Conservation (phyloP, 2,329 filamentous ascomycete species). For the Camillea tinctor region DNA sequence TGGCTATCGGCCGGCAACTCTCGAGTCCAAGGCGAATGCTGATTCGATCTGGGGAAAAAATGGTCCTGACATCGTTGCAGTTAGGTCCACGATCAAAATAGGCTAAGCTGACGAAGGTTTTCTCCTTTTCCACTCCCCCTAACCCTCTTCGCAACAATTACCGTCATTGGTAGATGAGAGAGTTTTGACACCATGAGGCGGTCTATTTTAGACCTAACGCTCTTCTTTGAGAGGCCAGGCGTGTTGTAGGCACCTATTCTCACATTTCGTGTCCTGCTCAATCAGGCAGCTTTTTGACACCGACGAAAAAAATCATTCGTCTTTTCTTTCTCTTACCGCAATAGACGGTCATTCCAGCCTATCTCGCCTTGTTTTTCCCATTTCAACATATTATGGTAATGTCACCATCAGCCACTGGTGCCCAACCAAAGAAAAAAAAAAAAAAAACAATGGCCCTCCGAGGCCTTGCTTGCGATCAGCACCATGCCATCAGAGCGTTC, state of each 20-base stretch:
- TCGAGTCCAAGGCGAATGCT: slow-evolving; percentile 11
- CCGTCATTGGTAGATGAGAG: not conserved
- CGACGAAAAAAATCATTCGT: not conserved
- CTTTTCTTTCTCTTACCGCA: not conserved
- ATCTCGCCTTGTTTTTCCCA: not conserved
- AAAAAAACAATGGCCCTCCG: not conserved
- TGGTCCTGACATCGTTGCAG: slow-evolving; percentile 9
- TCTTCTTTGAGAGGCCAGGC: too few species aligned
- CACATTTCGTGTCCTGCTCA: slow-evolving; percentile 5
- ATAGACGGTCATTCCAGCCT: not conserved
- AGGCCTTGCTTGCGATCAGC: slow-evolving; percentile 9
- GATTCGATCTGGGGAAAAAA: slow-evolving; percentile 18
- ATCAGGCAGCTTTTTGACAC: not conserved
- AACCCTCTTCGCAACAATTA: not conserved
- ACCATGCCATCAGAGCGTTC: slow-evolving; percentile 8
- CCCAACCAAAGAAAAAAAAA: slow-evolving; percentile 10
- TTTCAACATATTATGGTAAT: not conserved
- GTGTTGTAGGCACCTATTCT: slow-evolving; percentile 12
- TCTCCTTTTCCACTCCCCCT: not conserved
- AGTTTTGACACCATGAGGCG: slow-evolving; percentile 3
- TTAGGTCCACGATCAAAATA: slow-evolving; percentile 23
- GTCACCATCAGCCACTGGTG: slow-evolving; percentile 5
- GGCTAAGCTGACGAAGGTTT: slow-evolving; percentile 16
- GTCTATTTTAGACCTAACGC: slow-evolving; percentile 5
- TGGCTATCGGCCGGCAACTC: slow-evolving; percentile 8